Conservation (phyloP, 441 rosid species). For the Populus hybrid region DNA sequence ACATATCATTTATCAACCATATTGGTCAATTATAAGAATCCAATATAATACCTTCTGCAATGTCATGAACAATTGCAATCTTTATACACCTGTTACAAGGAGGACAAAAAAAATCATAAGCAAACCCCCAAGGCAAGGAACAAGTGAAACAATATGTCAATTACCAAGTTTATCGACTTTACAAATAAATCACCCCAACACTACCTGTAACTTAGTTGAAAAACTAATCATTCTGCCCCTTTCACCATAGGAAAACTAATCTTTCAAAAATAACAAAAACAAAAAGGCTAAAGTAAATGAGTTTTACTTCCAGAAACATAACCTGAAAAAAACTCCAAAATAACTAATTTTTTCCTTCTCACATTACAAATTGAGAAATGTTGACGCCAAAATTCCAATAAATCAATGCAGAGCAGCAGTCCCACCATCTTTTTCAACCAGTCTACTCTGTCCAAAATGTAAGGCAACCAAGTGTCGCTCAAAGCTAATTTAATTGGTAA, state of each 20-base stretch:
- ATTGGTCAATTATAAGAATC: constrained; percentile 3
- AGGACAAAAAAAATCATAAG: constrained; percentile 4
- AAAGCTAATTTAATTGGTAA: neutral
- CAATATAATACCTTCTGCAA: constrained; percentile 72
- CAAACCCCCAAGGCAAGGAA: neutral
- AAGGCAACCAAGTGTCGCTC: neutral
- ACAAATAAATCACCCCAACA: neutral
- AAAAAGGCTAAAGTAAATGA: no score
- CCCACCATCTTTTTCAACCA: neutral
- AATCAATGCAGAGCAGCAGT: neutral
- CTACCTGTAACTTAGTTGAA: neutral
- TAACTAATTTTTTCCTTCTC: neutral
- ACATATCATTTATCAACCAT: neutral
- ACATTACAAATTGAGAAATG: neutral
- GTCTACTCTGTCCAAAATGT: neutral
- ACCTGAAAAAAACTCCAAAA: neutral
- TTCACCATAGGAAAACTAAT: neutral
- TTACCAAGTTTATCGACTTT: neutral
- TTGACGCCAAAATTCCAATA: neutral
- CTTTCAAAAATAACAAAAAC: neutral
- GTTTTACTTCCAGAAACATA: neutral
- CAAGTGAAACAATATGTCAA: neutral
- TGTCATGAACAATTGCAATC: constrained; percentile 92
- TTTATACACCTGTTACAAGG: constrained; percentile 68
- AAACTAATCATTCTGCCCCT: neutral